phyloP scores from a whole-genome alignment of 1,139 yeast genomes.

The Diutina rugosa region DNA sequence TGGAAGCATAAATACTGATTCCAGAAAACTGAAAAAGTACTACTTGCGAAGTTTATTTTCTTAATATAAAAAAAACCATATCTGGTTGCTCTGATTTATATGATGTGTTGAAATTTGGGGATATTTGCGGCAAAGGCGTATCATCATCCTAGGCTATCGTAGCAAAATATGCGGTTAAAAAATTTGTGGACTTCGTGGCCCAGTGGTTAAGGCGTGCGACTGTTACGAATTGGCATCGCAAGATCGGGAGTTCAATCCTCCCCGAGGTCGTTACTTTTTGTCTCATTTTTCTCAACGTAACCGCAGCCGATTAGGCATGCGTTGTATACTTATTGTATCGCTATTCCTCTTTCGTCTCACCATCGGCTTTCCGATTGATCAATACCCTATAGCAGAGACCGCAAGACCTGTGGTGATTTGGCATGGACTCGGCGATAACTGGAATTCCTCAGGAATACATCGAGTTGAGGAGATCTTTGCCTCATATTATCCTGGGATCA shows the following conservation, averaged over 20 bases:
- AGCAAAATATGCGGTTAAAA: no score
- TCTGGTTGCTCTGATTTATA: no score
- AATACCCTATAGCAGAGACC: neutral
- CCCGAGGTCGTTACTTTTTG: neutral
- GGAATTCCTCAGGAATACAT: constrained; percentile 48
- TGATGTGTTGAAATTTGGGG: no score
- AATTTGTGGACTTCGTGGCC: neutral
- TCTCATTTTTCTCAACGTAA: neutral
- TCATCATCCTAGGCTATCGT: neutral
- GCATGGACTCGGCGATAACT: constrained; percentile 80
- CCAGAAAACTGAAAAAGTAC: no score
- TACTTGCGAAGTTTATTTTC: no score
- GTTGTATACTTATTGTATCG: neutral
- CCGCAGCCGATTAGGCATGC: neutral
- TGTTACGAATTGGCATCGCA: neutral
- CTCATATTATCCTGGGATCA: constrained; percentile 34
- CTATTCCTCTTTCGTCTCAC: neutral
- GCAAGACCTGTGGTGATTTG: constrained; percentile 41
- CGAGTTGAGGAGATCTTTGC: constrained; percentile 30
- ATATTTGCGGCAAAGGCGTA: no score
- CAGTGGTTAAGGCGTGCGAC: constrained; percentile 2
- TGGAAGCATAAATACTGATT: no score
- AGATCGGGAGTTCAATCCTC: constrained; percentile 2
- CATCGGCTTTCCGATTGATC: neutral
- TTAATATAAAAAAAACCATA: no score